These are phyloP conservation scores for Penicillium aurantiogriseum DNA, from an alignment of 2,329 filamentous ascomycete genomes.

Conservation along the genomic window DNA sequence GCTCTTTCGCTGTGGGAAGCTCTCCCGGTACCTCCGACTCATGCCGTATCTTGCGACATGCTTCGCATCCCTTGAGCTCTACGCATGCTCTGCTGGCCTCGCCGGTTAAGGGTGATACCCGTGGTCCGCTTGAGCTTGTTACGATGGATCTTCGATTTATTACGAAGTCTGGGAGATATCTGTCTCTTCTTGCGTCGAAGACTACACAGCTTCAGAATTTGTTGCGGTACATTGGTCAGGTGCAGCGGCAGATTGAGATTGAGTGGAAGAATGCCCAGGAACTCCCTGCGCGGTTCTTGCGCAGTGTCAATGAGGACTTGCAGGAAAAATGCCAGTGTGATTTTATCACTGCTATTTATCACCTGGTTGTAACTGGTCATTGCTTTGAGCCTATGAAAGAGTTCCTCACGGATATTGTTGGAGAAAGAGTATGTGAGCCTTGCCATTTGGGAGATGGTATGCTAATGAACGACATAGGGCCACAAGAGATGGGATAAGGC, in stretches of 20 bases:
- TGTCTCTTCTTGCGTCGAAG: slow-evolving; percentile 82
- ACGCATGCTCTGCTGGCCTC: slow-evolving; percentile 69
- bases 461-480: slow-evolving; percentile 54
- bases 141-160: slow-evolving; percentile 84
- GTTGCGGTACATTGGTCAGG: slow-evolving; percentile 78
- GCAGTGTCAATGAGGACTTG: slow-evolving; percentile 73
- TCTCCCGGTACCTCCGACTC: slow-evolving; percentile 37
- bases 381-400: slow-evolving; percentile 73
- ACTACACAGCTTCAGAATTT: slow-evolving; percentile 85
- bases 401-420: slow-evolving; percentile 82
- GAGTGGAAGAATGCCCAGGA: slow-evolving; percentile 84
- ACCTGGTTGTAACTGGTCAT: slow-evolving; percentile 79
- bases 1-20: slow-evolving; percentile 50
- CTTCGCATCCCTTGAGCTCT: slow-evolving; percentile 70
- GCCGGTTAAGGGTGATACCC: slow-evolving; percentile 36
- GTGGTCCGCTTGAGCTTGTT: slow-evolving; percentile 57
- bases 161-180: slow-evolving; percentile 68
- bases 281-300: slow-evolving; percentile 73
- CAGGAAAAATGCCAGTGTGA: slow-evolving; percentile 61
- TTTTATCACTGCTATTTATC: slow-evolving; percentile 76
- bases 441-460: neutral
- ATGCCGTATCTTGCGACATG: slow-evolving; percentile 56
- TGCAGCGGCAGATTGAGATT: slow-evolving; percentile 71
- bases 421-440: slow-evolving; percentile 63
- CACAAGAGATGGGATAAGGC: slow-evolving; percentile 95